Percentiles rank a stretch among this genome's conserved stretches.
Conservation (phyloP, 2,329 filamentous ascomycete genomes). For the Salinomyces thailandicus region DNA sequence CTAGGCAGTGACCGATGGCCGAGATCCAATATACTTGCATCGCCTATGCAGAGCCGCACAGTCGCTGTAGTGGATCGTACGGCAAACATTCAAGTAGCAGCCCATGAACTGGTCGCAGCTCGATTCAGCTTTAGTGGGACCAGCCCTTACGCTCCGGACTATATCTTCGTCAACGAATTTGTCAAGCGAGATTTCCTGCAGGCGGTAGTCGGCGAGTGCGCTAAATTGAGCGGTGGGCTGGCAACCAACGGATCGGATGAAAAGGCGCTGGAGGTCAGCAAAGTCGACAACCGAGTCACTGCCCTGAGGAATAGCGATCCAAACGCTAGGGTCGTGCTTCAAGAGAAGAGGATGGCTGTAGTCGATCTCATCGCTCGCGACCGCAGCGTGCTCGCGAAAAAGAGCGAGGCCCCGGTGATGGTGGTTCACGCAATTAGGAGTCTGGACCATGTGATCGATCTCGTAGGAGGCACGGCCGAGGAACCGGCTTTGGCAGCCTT, state of each 20-base stretch:
- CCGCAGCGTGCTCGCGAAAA: slow-evolving; percentile 17
- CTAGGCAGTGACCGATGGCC: slow-evolving; percentile 13
- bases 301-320: slow-evolving; percentile 7
- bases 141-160: slow-evolving; percentile 52
- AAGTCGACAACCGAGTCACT: slow-evolving; percentile 4
- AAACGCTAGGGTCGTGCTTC: slow-evolving; percentile 11
- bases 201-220: slow-evolving; percentile 34
- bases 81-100: slow-evolving; percentile 44
- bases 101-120: slow-evolving; percentile 42
- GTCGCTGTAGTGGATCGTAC: slow-evolving; percentile 53
- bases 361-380: slow-evolving; percentile 15
- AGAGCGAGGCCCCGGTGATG: slow-evolving; percentile 35
- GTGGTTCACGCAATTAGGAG: slow-evolving; percentile 39
- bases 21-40: slow-evolving; percentile 25
- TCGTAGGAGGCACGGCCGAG: slow-evolving; percentile 22
- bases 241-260: neutral
- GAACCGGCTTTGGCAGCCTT: slow-evolving; percentile 38
- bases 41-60: slow-evolving; percentile 26
- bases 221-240: slow-evolving; percentile 17
- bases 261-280: slow-evolving; percentile 1
- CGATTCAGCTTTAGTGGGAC: slow-evolving; percentile 46
- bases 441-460: slow-evolving; percentile 46
- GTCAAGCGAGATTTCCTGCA: slow-evolving; percentile 45
- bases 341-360: slow-evolving; percentile 16
- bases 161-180: slow-evolving; percentile 56